Evolutionary conservation across 2,329 filamentous ascomycete species (phyloP), one percentile per base, ranked within the genome.

Genomic region (Helicocarpus griseus): DNA sequence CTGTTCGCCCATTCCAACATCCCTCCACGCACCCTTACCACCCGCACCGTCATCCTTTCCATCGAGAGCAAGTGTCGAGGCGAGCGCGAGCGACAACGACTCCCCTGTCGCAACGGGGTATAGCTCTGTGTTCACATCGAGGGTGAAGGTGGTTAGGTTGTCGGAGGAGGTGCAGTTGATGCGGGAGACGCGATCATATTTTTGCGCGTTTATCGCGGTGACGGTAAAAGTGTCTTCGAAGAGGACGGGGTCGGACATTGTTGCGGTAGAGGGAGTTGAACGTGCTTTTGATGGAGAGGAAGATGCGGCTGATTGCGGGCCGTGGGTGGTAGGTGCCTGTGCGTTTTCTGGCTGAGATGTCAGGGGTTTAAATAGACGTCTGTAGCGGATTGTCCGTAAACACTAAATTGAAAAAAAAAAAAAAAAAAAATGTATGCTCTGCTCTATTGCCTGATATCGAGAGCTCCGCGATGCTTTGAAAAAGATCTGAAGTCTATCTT

Each of bases 101-200:
- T 95, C 90, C 65, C 86, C 86, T 7, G 82, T 73, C 36, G 75
- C 68, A 61, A 87, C 81, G 2, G 87, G 87, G 71, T 93, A 96
- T 6, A 98, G 81, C 72, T 98, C 91, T 53, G 82, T 86, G 76
- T 97, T 96, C 72, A 97, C 83, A 73, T 98, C 93, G 54, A 98
- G 86, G 5, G 82, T 84, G 74, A 97, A 83, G 57, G 81, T 78
- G 28, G 86, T 87, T 57, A 81, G 77, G 61, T 79, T 80, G 72
- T 95, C 89, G 59, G 79, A 77, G 22, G 86, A 91, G 48, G 79
- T 86, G 65, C 82, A 89, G 51, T 76, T 81, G 65, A 97, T 81
- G 60, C 93, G 91, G 51, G 88, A 86, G 24, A 96, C 91, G 58
- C 91, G 88, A 74, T 97, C 93, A 73, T 98, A 98, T 73, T 96